Evolutionary conservation across 23 red algal genomes (phyloP).

Genomic region (Gracilaria gracilis): DNA sequence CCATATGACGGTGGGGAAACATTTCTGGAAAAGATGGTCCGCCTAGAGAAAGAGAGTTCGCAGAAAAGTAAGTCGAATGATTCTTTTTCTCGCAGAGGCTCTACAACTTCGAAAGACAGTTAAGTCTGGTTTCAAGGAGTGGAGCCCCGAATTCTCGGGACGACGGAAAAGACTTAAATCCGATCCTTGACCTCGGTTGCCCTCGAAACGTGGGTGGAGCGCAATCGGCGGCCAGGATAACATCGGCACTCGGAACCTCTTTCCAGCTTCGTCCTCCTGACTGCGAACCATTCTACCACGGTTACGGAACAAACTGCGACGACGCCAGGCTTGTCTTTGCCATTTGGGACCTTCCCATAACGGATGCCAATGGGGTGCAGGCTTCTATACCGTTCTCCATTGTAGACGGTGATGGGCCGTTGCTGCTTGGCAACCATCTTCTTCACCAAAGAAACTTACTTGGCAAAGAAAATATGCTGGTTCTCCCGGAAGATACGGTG

Average conservation of each 20-base stretch:
- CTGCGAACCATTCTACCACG: slow-evolving; percentile 9
- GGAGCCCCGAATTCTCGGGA: neutral
- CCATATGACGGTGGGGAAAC: too few relatives aligned
- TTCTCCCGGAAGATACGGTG: neutral
- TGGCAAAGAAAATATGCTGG: neutral
- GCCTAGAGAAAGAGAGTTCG: neutral
- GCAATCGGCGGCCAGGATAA: neutral
- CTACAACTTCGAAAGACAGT: neutral
- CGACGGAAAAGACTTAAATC: neutral
- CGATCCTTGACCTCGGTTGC: neutral
- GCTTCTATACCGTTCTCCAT: slow-evolving; percentile 31
- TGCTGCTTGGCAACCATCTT: too few relatives aligned
- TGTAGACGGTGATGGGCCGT: too few relatives aligned
- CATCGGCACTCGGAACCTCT: neutral
- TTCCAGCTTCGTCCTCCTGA: slow-evolving; percentile 19
- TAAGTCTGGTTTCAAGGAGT: neutral
- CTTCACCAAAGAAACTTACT: slow-evolving; percentile 21
- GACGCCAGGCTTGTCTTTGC: slow-evolving; percentile 11
- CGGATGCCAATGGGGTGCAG: neutral
- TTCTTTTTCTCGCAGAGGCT: neutral
- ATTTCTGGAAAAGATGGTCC: too few relatives aligned
- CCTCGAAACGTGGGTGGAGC: neutral
- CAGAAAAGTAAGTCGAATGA: neutral
- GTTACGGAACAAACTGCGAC: slow-evolving; percentile 27
- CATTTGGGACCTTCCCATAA: slow-evolving; percentile 22